Base-by-base conservation (phyloP, 1,284 basidiomycete genomes). In the Ceratobasidium sp. region DNA sequence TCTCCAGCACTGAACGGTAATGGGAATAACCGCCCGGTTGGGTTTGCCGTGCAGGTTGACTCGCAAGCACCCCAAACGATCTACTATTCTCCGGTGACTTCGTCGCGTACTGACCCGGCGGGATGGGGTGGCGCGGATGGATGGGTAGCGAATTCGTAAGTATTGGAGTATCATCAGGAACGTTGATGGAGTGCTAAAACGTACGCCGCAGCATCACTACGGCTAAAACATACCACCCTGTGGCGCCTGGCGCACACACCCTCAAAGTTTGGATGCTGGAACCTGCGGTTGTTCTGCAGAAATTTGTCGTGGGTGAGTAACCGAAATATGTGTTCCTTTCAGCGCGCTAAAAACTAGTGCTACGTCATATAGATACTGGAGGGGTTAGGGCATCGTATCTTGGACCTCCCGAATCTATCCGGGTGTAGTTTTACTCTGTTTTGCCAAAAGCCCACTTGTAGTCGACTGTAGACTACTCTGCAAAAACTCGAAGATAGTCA, bases 201-300 rank as follows among this genome's bases (percentile, higher is more conserved):
- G 18, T n/a, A n/a, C 32, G 44, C 23, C 14, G 2, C 14, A 73
- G 62, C 1, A 84, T 87, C 72, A 82, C 87, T 21, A 75, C 79
- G 1, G 81, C 83, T 5, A 75, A 77, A 1, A 83, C 82, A n/a
- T 80, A 73, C 3, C 85, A 88, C 76, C 78, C 77, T 21, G 82
- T 83, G 1, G 74, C 76, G 11, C 83, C 88, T 21, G 88, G 88
- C 0, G 83, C 84, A 13, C 89, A 89, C 79, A 89, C 85, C 6
- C 77, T 89, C 70, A 89, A 86, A 82, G 86, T 89, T 16, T 87
- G 83, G 79, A 86, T 87, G 83, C 83, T 89, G 54, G 87, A 89
- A 75, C 87, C 87, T 3, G 84, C 85, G 4, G 87, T 89, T 13
- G 84, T 89, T 3, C 82, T 89, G 21, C 86, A 90, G 78, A 89